Conservation (phyloP, 129 eudicot genomes). For the Artemisia argyi region DNA sequence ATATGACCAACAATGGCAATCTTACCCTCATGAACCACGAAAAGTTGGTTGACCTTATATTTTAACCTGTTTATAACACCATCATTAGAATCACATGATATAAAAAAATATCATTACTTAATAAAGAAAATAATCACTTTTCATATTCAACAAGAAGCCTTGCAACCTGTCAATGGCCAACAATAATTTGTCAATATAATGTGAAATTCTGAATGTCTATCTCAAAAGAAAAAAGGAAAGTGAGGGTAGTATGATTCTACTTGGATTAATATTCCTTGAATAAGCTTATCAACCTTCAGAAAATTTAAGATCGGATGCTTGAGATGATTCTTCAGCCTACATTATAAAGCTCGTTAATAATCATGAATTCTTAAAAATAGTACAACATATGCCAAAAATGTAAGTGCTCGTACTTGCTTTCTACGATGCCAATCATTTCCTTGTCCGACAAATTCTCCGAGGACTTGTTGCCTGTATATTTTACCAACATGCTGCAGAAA, state of each 20-base stretch:
- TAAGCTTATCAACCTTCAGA: background rate
- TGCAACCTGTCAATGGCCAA: background rate
- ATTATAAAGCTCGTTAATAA: no score
- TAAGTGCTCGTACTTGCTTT: no score
- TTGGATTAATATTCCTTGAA: background rate
- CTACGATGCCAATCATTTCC: no score
- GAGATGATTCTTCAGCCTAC: background rate
- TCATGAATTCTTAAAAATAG: no score
- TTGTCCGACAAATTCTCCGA: no score
- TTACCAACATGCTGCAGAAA: no score
- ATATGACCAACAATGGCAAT: no score
- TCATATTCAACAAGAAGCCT: background rate
- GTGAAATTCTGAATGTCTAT: no score
- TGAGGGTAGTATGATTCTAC: background rate
- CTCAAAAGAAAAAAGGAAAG: background rate
- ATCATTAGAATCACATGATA: background rate
- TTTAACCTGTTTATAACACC: background rate
- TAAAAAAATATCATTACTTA: no score
- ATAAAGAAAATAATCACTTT: background rate
- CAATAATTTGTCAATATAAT: background rate
- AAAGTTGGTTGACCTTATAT: background rate
- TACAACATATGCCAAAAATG: no score
- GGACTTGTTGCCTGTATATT: no score
- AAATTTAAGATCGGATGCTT: background rate
- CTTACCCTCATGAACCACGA: no score